phyloP scores from a whole-genome alignment of 2,329 filamentous ascomycete species.

The Ophioceras dolichostomum region DNA sequence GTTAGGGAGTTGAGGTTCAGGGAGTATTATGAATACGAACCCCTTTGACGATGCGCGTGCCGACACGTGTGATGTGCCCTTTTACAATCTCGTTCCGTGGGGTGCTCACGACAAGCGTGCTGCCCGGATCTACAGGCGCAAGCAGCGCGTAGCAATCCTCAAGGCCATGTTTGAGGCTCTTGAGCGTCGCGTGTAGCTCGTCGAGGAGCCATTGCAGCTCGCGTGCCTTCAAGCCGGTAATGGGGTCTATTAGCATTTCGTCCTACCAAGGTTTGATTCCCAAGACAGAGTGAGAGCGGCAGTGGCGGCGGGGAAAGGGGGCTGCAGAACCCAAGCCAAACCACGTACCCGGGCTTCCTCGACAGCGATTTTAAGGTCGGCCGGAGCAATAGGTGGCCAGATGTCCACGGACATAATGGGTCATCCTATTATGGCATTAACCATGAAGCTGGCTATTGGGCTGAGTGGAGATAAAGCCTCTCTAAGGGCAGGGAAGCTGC shows the following conservation, averaged over 20 bases:
- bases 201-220: conserved; percentile 43
- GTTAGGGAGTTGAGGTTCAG: background rate
- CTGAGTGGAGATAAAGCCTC: no score
- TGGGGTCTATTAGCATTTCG: conserved; percentile 18
- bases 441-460: conserved; percentile 4
- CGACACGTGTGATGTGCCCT: conserved; percentile 80
- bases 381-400: conserved; percentile 41
- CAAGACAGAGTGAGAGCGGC: background rate
- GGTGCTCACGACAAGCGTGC: conserved; percentile 81
- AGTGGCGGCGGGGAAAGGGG: background rate
- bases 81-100: conserved; percentile 82
- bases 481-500: no score
- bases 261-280: no score
- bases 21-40: conserved; percentile 33
- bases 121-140: conserved; percentile 71
- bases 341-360: conserved; percentile 36
- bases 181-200: conserved; percentile 34
- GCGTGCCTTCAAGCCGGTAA: conserved; percentile 24
- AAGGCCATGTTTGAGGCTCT: conserved; percentile 50
- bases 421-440: background rate
- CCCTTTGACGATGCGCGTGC: conserved; percentile 83
- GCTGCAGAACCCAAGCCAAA: background rate
- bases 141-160: conserved; percentile 84
- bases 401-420: conserved; percentile 42
- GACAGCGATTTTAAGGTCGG: conserved; percentile 35